Percentiles rank a stretch among this genome's conserved stretches.
Conservation (phyloP, 73 alveolate genomes). For the Paramecium octaurelia region DNA sequence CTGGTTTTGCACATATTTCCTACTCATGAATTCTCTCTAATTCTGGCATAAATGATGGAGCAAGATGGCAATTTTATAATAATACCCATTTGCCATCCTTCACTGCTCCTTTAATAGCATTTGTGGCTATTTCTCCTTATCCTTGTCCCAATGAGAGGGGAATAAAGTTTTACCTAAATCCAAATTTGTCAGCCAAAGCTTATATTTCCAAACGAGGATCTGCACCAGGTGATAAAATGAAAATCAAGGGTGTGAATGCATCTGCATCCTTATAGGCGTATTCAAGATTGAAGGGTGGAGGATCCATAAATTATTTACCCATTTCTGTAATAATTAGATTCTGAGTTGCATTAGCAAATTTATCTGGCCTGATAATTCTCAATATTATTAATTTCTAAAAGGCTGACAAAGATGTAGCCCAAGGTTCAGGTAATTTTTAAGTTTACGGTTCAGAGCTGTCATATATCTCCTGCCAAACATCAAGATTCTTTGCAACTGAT, state of each 20-base stretch:
- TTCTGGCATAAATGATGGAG: constrained; percentile 95
- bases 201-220: constrained; percentile 97
- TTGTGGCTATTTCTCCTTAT: constrained; percentile 91
- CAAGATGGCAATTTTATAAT: constrained; percentile 96
- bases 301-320: constrained; percentile 86
- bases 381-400: constrained; percentile 84
- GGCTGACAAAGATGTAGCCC: constrained; percentile 71
- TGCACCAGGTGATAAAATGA: constrained; percentile 98
- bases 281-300: constrained; percentile 95
- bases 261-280: constrained; percentile 91
- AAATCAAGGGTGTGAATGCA: constrained; percentile 89
- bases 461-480: constrained; percentile 89
- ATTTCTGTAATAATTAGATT: constrained; percentile 86
- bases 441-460: constrained; percentile 83
- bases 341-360: constrained; percentile 88
- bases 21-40: constrained; percentile 81
- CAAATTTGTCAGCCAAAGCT: constrained; percentile 85
- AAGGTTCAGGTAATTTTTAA: constrained; percentile 90
- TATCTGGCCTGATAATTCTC: constrained; percentile 95
- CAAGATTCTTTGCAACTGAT: constrained; percentile 81
- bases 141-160: constrained; percentile 97
- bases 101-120: constrained; percentile 89
- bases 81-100: constrained; percentile 96
- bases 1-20: not conserved
- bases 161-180: constrained; percentile 74